Base-by-base conservation (phyloP, 2,329 filamentous ascomycete species). In the Alternaria brassicae region DNA sequence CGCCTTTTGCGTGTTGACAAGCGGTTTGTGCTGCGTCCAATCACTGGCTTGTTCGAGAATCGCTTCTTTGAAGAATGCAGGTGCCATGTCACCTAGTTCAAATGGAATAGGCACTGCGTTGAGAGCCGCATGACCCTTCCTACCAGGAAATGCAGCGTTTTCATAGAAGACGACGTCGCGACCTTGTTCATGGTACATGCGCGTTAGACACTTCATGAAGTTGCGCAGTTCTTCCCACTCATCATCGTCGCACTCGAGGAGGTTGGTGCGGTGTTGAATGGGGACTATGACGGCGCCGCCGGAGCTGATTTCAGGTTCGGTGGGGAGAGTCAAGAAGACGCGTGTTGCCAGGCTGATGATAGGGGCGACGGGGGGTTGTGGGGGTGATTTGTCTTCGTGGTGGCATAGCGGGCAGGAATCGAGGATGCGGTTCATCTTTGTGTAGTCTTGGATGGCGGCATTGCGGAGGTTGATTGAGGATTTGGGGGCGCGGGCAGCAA, bases 211-310 rank as follows among this genome's bases (percentile, higher is more conserved):
- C 81, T 99, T 99, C 94, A 98, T 98, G 75, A 99, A 99, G 77
- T 99, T 99, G 65, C 95, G 91, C 6, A 99, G 89, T 79, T 99
- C 95, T 75, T 99, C 95, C 96, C 96, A 99, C 77, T 99, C 95
- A 74, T 99, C 95, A 73, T 99, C 94, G 77, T 98, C 94, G 77
- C 95, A 99, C 78, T 97, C 94, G n/a, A 99, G 82, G 0, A 99
- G 86, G 76, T 98, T 99, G 23, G 84, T 88, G 52, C 89, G 89
- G 76, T 99, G 95, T 68, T 93, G 87, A 21, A 95, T 88, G 6
- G 95, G 95, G 3, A 93, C 92, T 62, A 99, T 95, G 57, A 95
- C 89, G 6, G 93, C 91, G 48, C 93, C 90, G 44, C 92, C 92
- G 49, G 91, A 85, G 66, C 87, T 91, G 41, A 99, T 82, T 73